These are phyloP conservation scores for Hypoxylon perforatum DNA, from an alignment of 495 filamentous ascomycete species.

Conservation along the genomic window DNA sequence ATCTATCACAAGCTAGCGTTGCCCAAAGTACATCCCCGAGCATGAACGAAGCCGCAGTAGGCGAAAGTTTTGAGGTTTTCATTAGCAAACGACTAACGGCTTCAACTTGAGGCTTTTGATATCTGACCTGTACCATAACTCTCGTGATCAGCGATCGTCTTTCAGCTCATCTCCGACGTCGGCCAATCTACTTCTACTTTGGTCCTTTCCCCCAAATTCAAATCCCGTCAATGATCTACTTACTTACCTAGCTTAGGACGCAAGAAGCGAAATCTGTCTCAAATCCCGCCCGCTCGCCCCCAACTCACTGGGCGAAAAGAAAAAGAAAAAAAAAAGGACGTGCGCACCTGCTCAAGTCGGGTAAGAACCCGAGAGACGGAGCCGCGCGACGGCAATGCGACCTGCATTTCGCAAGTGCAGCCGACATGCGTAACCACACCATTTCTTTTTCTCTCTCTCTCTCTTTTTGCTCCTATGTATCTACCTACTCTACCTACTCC, in stretches of 20 bases:
- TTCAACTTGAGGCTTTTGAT: not conserved
- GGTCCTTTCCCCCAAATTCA: no score
- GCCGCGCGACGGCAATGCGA: conserved; percentile 19
- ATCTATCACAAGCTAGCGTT: conserved; percentile 7
- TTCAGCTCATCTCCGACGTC: conserved; percentile 25
- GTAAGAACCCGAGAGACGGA: conserved; percentile 33
- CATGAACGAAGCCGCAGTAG: conserved; percentile 4
- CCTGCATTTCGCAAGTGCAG: conserved; percentile 33
- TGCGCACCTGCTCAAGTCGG: conserved; percentile 33
- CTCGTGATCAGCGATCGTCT: conserved; percentile 5
- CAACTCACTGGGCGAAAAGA: no score
- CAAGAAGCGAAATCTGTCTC: not conserved
- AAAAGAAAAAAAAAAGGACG: not conserved
- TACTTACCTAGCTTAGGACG: no score
- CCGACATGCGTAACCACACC: conserved; percentile 36
- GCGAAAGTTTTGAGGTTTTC: not conserved
- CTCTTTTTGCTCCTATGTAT: not conserved
- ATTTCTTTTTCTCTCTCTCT: not conserved
- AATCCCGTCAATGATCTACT: no score
- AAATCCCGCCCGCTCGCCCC: not conserved
- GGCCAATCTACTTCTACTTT: no score
- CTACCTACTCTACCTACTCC: no score
- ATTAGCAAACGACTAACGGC: conserved; percentile 15
- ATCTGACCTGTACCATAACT: no score
- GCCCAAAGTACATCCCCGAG: conserved; percentile 1